Percentiles rank a stretch among this genome's conserved stretches.
These are phyloP conservation scores for Botrytis aclada DNA, from an alignment of 2,329 filamentous ascomycete species.

Conservation along the genomic window DNA sequence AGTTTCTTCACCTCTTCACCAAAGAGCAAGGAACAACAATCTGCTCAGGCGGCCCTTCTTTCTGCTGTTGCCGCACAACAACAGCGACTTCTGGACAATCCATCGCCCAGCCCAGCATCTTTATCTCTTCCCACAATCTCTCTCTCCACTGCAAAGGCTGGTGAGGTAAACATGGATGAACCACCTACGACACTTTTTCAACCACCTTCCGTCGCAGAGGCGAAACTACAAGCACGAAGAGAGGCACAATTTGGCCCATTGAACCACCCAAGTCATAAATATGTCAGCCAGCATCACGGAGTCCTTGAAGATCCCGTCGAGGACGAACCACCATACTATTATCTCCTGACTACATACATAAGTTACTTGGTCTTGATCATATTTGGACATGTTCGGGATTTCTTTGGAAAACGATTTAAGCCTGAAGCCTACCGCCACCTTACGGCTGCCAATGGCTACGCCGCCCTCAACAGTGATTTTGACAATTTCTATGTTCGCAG, in stretches of 20 bases:
- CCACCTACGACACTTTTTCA: conserved; percentile 79
- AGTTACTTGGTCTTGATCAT: conserved; percentile 95
- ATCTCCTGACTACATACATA: conserved; percentile 95
- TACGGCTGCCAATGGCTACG: conserved; percentile 82
- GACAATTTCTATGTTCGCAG: conserved; percentile 97
- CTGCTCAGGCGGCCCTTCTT: conserved; percentile 65
- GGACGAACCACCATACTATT: conserved; percentile 96
- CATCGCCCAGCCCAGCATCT: conserved; percentile 64
- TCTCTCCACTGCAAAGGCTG: conserved; percentile 78
- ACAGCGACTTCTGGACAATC: conserved; percentile 47
- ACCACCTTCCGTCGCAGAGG: conserved; percentile 81
- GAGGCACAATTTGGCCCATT: conserved; percentile 93
- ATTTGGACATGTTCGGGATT: conserved; percentile 92
- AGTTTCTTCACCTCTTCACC: conserved; percentile 81
- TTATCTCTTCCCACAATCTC: conserved; percentile 87
- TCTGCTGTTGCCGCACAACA: conserved; percentile 61
- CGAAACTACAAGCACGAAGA: conserved; percentile 68
- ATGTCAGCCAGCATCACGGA: conserved; percentile 80
- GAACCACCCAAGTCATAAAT: conserved; percentile 74
- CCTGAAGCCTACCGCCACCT: conserved; percentile 79
- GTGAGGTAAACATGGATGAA: conserved; percentile 70
- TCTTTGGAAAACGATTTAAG: conserved; percentile 94
- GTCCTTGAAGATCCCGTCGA: conserved; percentile 80
- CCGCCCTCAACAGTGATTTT: conserved; percentile 94
- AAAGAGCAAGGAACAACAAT: conserved; percentile 66